Evolutionary conservation across 805 yeast species (phyloP).

Genomic region (Saccharomycopsis microspora): DNA sequence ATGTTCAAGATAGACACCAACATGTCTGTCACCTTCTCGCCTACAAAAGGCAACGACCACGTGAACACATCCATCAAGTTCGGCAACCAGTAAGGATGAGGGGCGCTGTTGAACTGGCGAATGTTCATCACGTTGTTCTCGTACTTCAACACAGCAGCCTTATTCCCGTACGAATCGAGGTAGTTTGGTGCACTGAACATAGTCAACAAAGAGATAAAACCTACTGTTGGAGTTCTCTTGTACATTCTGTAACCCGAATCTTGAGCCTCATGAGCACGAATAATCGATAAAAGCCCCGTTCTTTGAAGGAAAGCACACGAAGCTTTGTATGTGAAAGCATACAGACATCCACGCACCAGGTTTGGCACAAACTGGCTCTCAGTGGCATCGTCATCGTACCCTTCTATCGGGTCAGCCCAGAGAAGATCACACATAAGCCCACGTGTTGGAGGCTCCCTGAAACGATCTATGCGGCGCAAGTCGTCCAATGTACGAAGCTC

Average conservation of each 20-base stretch:
- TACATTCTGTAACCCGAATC: conserved; percentile 96
- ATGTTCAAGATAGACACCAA: conserved; percentile 80
- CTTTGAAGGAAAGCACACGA: conserved; percentile 66
- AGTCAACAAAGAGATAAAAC: conserved; percentile 83
- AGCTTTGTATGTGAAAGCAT: conserved; percentile 76
- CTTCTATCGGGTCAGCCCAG: conserved; percentile 95
- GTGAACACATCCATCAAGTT: conserved; percentile 95
- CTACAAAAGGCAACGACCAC: conserved; percentile 96
- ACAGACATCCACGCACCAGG: conserved; percentile 84
- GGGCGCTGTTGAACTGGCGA: conserved; percentile 83
- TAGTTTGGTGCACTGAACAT: conserved; percentile 95
- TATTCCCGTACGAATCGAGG: conserved; percentile 82
- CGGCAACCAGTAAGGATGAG: conserved; percentile 96
- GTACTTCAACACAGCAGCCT: conserved; percentile 89
- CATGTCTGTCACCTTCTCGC: conserved; percentile 92
- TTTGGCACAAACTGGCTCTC: conserved; percentile 46
- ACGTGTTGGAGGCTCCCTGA: conserved; percentile 84
- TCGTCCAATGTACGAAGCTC: conserved; percentile 64
- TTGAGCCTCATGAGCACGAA: conserved; percentile 96
- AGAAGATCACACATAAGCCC: conserved; percentile 91
- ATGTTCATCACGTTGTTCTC: conserved; percentile 90
- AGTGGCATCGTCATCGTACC: conserved; percentile 57
- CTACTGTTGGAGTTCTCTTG: conserved; percentile 68
- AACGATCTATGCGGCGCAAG: conserved; percentile 59
- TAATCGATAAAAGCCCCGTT: conserved; percentile 71